These are phyloP conservation scores for Nevesoporus exiguus DNA, from an alignment of 768 basidiomycete genomes.

Conservation along the genomic window DNA sequence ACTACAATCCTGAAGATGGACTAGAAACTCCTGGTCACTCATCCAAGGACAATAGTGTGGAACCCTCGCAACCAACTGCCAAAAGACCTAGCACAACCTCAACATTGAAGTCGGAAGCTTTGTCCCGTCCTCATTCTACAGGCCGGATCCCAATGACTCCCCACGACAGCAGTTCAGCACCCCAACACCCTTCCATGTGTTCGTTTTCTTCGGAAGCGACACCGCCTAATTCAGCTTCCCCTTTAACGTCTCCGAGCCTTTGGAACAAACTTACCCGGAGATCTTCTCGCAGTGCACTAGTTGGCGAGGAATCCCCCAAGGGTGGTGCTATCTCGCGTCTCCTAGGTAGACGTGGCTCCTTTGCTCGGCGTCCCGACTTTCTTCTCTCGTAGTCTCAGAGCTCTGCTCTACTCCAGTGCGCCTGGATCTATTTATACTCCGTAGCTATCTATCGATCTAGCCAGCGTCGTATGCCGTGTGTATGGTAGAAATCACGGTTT, in stretches of 20 bases:
- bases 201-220: neutral
- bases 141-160: conserved; percentile 6
- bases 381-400: neutral
- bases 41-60: conserved; percentile 3
- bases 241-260: conserved; percentile 13
- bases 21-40: neutral
- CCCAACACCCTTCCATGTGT: conserved; percentile 1
- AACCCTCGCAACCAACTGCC: neutral
- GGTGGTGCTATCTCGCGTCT: conserved; percentile 23
- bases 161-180: neutral
- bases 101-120: neutral
- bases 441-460: neutral
- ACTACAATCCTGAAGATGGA: conserved; percentile 4
- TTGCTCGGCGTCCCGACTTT: conserved; percentile 2
- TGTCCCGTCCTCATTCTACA: neutral
- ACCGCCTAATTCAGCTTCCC: conserved; percentile 2
- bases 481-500: neutral
- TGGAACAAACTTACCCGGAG: conserved; percentile 24
- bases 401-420: neutral
- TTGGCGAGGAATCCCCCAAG: conserved; percentile 13
- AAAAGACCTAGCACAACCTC: neutral
- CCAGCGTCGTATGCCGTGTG: neutral
- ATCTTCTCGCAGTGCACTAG: conserved; percentile 13
- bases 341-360: conserved; percentile 11
- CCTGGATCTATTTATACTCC: neutral